phyloP scores from a whole-genome alignment of 805 yeast genomes.

The Danielia oregonensis region DNA sequence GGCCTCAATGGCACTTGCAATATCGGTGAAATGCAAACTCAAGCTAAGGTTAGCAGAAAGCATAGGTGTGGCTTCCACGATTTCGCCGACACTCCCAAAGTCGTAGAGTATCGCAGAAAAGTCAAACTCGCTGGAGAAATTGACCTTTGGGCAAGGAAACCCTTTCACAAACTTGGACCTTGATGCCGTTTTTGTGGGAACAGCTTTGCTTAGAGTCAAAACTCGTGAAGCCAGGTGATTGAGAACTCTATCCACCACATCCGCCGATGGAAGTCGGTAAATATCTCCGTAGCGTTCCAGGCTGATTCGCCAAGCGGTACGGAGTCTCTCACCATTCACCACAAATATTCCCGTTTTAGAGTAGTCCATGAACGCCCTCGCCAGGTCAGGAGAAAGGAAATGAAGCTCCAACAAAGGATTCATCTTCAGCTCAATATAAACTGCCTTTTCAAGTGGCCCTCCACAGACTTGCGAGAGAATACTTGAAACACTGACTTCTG shows the following conservation, averaged over 20 bases:
- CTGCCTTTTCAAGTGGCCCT: conserved; percentile 62
- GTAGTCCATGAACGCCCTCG: conserved; percentile 49
- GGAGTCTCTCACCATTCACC: conserved; percentile 53
- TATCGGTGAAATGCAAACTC: conserved; percentile 55
- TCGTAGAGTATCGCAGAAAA: conserved; percentile 44
- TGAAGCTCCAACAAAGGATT: conserved; percentile 38
- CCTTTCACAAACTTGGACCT: too few species aligned
- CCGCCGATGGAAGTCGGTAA: conserved; percentile 21
- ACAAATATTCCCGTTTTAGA: conserved; percentile 49
- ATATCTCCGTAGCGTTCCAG: too few species aligned
- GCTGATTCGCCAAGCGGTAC: conserved; percentile 54
- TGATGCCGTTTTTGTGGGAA: conserved; percentile 22
- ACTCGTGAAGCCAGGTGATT: conserved; percentile 52
- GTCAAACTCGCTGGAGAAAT: conserved; percentile 43
- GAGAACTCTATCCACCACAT: conserved; percentile 31
- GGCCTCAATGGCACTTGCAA: conserved; percentile 57
- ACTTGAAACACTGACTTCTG: too few species aligned
- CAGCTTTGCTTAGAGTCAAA: conserved; percentile 36
- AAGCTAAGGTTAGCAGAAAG: conserved; percentile 62
- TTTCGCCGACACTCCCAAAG: conserved; percentile 53
- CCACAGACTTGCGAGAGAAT: conserved; percentile 50
- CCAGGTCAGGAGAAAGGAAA: conserved; percentile 53
- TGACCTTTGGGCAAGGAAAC: conserved; percentile 36
- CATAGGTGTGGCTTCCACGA: conserved; percentile 63
- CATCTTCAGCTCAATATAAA: conserved; percentile 17